A percentile compares a stretch with the other conserved stretches of the same genome.
phyloP scores from a whole-genome alignment of 257 asterid species.

The Lavandula angustifolia region DNA sequence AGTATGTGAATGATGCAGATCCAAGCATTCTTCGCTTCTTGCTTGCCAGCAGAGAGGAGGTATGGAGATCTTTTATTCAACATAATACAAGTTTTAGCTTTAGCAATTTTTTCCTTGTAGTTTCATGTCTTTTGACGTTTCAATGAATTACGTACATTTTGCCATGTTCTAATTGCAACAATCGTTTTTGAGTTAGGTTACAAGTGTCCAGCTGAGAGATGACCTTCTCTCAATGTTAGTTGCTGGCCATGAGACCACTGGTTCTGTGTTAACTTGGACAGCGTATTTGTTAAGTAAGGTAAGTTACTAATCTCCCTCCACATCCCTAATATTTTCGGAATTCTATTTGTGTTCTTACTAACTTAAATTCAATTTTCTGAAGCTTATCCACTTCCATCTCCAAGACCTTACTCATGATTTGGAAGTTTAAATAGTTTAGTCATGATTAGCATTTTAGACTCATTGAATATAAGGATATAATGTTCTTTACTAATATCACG shows the following conservation, averaged over 20 bases:
- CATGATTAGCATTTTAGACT: background rate
- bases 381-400: slow-evolving; percentile 8
- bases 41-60: slow-evolving; percentile 99
- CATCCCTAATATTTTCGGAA: background rate
- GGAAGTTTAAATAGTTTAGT: background rate
- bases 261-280: slow-evolving; percentile 95
- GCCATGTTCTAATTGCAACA: background rate
- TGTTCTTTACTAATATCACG: background rate
- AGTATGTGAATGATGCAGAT: slow-evolving; percentile 79
- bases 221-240: slow-evolving; percentile 98
- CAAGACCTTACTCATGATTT: background rate
- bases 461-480: background rate
- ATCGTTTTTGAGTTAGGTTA: slow-evolving; percentile 54
- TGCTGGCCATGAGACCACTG: slow-evolving; percentile 99
- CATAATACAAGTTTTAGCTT: background rate
- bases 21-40: slow-evolving; percentile 95
- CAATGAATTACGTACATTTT: background rate
- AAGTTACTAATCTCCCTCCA: slow-evolving; percentile 26
- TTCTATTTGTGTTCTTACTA: background rate
- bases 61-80: slow-evolving; percentile 29
- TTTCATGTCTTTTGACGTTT: background rate
- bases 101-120: background rate
- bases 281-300: slow-evolving; percentile 91
- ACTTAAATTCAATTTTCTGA: background rate
- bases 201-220: slow-evolving; percentile 85